Conservation (phyloP, 306 rosid species). For the Trichosanthes cucumerina region DNA sequence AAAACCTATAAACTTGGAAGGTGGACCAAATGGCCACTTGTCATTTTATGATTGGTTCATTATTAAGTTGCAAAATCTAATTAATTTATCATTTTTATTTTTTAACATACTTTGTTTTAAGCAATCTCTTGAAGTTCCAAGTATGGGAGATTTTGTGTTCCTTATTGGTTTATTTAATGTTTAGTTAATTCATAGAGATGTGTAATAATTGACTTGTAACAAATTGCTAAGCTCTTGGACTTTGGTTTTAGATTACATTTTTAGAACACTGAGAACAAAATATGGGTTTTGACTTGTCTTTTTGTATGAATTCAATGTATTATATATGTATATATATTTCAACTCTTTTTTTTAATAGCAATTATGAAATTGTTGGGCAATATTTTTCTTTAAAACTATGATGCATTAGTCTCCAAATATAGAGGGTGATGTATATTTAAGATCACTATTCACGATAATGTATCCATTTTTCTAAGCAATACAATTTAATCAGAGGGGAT, state of each 20-base stretch:
- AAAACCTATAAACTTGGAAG: background rate
- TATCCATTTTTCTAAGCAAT: no score
- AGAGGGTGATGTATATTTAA: background rate
- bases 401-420: no score
- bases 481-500: no score
- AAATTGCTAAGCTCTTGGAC: background rate
- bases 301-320: background rate
- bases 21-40: background rate
- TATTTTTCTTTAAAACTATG: background rate
- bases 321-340: background rate
- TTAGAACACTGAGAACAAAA: background rate
- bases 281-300: background rate
- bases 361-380: background rate
- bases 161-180: background rate
- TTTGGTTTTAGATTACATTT: conserved; percentile 1
- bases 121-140: conserved; percentile 4
- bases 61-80: background rate
- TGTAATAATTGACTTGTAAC: background rate
- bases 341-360: background rate
- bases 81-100: background rate
- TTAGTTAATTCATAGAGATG: conserved; percentile 2
- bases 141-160: conserved; percentile 5
- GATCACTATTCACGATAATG: no score
- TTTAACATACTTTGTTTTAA: background rate
- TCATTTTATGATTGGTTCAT: background rate